phyloP scores from a whole-genome alignment of 192 early-diverging fungal species.

The Backusella psychrophila region DNA sequence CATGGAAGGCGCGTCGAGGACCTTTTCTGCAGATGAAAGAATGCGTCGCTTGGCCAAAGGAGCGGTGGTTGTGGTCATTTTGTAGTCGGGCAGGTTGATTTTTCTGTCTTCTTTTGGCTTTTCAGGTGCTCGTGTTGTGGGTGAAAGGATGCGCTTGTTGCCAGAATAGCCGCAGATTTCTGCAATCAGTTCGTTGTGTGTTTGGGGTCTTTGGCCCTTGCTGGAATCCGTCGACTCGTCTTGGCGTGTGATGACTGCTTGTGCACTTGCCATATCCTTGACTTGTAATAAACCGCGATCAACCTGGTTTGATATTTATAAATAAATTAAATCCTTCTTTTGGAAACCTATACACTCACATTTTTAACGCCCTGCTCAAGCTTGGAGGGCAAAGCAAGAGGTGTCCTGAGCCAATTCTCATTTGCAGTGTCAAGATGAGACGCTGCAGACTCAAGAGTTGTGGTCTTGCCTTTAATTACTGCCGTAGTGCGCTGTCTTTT shows the following conservation, averaged over 20 bases:
- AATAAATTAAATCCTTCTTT: neutral
- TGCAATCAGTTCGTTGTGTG: neutral
- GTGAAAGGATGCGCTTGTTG: neutral
- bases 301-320: neutral
- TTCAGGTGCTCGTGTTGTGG: neutral
- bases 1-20: constrained; percentile 88
- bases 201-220: neutral
- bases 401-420: constrained; percentile 9
- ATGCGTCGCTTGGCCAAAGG: constrained; percentile 61
- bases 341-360: neutral
- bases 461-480: neutral
- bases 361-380: neutral
- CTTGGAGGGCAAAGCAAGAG: neutral
- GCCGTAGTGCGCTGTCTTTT: neutral
- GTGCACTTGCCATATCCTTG: neutral
- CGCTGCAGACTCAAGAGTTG: neutral
- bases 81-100: constrained; percentile 59
- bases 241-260: neutral
- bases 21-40: constrained; percentile 72
- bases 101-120: neutral
- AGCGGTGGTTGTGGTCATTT: constrained; percentile 37
- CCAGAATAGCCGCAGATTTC: neutral
- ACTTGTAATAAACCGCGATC: neutral
- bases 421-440: constrained; percentile 15
- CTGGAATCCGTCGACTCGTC: neutral